phyloP scores from a whole-genome alignment of 805 yeast genomes.

The Zygoascus tannicola region DNA sequence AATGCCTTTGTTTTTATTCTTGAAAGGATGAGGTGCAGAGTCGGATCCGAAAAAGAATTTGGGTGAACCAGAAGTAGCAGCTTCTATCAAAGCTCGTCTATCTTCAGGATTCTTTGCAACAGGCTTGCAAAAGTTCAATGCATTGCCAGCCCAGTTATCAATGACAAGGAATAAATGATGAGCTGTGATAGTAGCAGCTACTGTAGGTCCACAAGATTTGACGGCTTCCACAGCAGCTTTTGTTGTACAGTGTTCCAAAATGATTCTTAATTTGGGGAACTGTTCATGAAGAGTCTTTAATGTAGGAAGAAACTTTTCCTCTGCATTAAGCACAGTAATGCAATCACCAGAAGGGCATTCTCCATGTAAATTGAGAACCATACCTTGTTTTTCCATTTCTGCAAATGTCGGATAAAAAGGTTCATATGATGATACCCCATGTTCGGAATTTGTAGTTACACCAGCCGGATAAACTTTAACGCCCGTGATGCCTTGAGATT shows the following conservation, averaged over 20 bases:
- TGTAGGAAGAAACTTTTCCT: conserved; percentile 85
- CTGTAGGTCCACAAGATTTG: conserved; percentile 57
- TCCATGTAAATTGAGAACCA: conserved; percentile 88
- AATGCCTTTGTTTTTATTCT: conserved; percentile 61
- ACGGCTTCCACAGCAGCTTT: conserved; percentile 77
- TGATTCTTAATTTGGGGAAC: conserved; percentile 79
- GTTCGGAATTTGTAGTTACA: conserved; percentile 92
- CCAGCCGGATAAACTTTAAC: conserved; percentile 98
- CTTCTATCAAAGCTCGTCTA: conserved; percentile 66
- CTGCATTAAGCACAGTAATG: conserved; percentile 90
- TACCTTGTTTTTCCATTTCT: conserved; percentile 69
- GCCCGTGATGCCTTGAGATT: conserved; percentile 61
- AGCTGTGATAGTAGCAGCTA: conserved; percentile 91
- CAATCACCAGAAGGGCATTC: conserved; percentile 78
- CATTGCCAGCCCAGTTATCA: conserved; percentile 95
- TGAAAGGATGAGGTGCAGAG: conserved; percentile 92
- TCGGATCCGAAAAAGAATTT: conserved; percentile 96
- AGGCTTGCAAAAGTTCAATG: conserved; percentile 93
- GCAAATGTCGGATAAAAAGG: conserved; percentile 82
- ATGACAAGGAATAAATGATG: conserved; percentile 85
- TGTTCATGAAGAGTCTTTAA: conserved; percentile 63
- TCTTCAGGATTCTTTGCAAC: conserved; percentile 91
- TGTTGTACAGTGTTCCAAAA: conserved; percentile 93
- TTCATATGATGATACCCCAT: conserved; percentile 85
- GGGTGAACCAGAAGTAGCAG: conserved; percentile 87